phyloP scores from a whole-genome alignment of 176 grass and related monocot species.

The Melocanna baccifera region DNA sequence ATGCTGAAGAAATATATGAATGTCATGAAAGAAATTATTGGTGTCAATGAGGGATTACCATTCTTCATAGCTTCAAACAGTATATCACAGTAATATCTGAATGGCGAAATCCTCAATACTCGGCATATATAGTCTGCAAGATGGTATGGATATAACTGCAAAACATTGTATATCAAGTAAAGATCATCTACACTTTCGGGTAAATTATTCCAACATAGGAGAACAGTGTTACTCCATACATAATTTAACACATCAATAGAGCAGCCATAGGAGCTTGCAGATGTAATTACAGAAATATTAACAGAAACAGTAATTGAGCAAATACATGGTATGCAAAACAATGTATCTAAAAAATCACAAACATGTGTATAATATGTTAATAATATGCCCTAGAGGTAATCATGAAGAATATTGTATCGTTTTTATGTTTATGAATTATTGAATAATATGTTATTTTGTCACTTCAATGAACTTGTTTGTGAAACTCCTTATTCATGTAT shows the following conservation, averaged over 20 bases:
- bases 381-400: too few species aligned
- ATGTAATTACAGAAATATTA: not conserved
- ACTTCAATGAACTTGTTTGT: too few species aligned
- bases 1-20: slow-evolving; percentile 26
- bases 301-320: not conserved
- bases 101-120: slow-evolving; percentile 77
- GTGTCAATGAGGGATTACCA: slow-evolving; percentile 51
- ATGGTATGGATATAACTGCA: slow-evolving; percentile 96
- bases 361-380: not conserved
- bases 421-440: too few species aligned
- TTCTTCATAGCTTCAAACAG: slow-evolving; percentile 96
- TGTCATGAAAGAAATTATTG: not conserved
- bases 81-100: slow-evolving; percentile 98
- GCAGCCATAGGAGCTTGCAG: not conserved
- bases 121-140: slow-evolving; percentile 95
- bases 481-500: too few species aligned
- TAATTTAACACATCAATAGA: not conserved
- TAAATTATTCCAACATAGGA: slow-evolving; percentile 15
- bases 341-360: not conserved
- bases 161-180: slow-evolving; percentile 30
- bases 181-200: slow-evolving; percentile 1
- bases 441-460: too few species aligned
- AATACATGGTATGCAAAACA: slow-evolving; percentile 10
- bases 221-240: not conserved
- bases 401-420: too few species aligned